phyloP scores from a whole-genome alignment of 1,139 yeast genomes.

The Ogataea hybrid region DNA sequence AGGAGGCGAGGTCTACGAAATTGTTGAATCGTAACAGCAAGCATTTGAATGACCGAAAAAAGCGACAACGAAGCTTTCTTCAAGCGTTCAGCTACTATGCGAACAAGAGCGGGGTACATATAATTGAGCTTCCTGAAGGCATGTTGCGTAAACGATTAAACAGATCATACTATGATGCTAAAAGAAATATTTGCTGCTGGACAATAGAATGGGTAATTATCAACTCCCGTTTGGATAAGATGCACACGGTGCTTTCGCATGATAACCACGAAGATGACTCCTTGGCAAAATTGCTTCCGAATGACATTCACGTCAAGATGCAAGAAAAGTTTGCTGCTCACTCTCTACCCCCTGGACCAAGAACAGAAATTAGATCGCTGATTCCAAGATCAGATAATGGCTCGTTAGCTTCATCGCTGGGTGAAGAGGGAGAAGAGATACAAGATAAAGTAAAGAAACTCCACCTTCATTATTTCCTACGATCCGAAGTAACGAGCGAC shows the following conservation, averaged over 20 bases:
- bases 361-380: no score
- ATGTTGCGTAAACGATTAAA: slow-evolving; percentile 70
- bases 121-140: slow-evolving; percentile 61
- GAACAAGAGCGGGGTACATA: slow-evolving; percentile 45
- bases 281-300: neutral
- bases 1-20: slow-evolving; percentile 36
- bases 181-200: slow-evolving; percentile 66
- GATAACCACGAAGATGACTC: slow-evolving; percentile 33
- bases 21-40: slow-evolving; percentile 14
- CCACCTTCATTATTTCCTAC: neutral
- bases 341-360: no score
- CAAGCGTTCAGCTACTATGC: neutral
- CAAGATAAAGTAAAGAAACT: no score
- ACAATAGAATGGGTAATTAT: slow-evolving; percentile 69
- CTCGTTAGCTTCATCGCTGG: no score
- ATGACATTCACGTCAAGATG: no score
- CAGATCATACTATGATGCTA: slow-evolving; percentile 73
- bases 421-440: no score
- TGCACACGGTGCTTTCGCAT: slow-evolving; percentile 18
- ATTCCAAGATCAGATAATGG: no score
- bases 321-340: no score
- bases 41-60: slow-evolving; percentile 3
- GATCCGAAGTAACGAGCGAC: neutral
- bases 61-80: neutral
- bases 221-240: slow-evolving; percentile 13